Evolutionary conservation across 1,284 basidiomycete species (phyloP), one percentile per base, ranked within the genome.

Genomic region (Apiotrichum veenhuisii): DNA sequence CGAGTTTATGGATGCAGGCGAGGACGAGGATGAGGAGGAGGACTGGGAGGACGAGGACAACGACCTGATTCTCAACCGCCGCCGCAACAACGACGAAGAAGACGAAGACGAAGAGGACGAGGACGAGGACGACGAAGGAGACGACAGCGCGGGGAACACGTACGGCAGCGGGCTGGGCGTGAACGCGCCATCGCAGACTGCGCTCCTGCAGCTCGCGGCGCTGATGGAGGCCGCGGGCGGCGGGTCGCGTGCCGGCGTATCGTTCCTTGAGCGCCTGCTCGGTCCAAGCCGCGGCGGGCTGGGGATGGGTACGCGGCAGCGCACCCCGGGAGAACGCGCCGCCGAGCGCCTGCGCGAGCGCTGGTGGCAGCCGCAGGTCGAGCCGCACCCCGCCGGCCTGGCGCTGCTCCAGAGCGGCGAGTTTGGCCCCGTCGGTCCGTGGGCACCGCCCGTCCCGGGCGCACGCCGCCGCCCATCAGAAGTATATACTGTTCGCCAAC

Each of bases 361-460:
- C 20, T 77, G 73, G 72, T 78, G 72, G 66, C 72, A 77, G 46
- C 76, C 81, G 33, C 80, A 84, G 46, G 84, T 74, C 2, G 82
- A 87, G 59, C 89, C 93, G 1, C 83, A 89, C 71, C 72, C 83
- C 42, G 81, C 79, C 12, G 94, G 94, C 0, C 71, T 86, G 10
- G 81, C 84, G 47, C 80, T 98, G 10, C 80, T 91, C 7, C 82
- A 82, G 61, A 81, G 85, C 58, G 94, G 94, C 47, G 91, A 96
- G 54, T 98, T 96, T 76, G 93, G 94, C 8, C 79, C 83, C 52
- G 79, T 87, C 34, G 77, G 78, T 22, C 78, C 79, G 43, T 64
- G 61, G 64, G 62, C 11, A 9, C 36, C 48, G 3, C 23, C 8
- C 25, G 14, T 8, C 20, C 20, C 4, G 9, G 18, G 37, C 37